These are phyloP conservation scores for Candida nonsorbophila DNA, from an alignment of 805 yeast genomes.

Conservation along the genomic window DNA sequence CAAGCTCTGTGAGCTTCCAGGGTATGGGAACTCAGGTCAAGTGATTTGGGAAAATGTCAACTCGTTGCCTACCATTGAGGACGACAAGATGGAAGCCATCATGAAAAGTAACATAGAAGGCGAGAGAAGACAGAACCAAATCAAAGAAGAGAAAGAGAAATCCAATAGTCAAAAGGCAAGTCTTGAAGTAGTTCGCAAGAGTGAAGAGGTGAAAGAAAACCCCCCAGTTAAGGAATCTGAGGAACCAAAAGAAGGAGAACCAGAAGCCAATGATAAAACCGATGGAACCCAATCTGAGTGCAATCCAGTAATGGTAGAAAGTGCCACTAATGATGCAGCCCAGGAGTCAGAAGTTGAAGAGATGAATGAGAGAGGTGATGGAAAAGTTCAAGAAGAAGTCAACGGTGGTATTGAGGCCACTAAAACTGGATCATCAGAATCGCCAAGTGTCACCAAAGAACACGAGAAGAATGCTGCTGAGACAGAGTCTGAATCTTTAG, in stretches of 20 bases:
- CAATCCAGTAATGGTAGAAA: too few relatives aligned
- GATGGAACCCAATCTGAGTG: too few relatives aligned
- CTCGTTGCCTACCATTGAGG: slow-evolving; percentile 46
- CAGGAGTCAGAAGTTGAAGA: background rate
- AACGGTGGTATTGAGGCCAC: too few relatives aligned
- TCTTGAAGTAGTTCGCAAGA: background rate
- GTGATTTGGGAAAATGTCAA: slow-evolving; percentile 59
- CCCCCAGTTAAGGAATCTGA: slow-evolving; percentile 1
- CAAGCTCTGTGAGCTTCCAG: slow-evolving; percentile 53
- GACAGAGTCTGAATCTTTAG: too few relatives aligned
- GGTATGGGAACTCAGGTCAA: slow-evolving; percentile 58
- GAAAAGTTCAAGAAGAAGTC: background rate
- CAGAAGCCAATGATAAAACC: slow-evolving; percentile 1
- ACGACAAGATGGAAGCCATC: slow-evolving; percentile 39
- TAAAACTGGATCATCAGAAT: too few relatives aligned
- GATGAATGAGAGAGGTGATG: background rate
- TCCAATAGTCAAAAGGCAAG: background rate
- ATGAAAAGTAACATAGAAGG: slow-evolving; percentile 37
- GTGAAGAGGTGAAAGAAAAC: slow-evolving; percentile 1
- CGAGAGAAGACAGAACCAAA: slow-evolving; percentile 10
- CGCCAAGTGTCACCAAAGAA: too few relatives aligned
- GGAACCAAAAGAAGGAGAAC: slow-evolving; percentile 1
- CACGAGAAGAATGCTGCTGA: too few relatives aligned
- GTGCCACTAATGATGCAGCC: too few relatives aligned
- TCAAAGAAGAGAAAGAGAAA: background rate